Percentiles rank a stretch among this genome's conserved stretches.
These are phyloP conservation scores for Blastobotrys terrestris DNA, from an alignment of 805 yeast species.

Conservation along the genomic window DNA sequence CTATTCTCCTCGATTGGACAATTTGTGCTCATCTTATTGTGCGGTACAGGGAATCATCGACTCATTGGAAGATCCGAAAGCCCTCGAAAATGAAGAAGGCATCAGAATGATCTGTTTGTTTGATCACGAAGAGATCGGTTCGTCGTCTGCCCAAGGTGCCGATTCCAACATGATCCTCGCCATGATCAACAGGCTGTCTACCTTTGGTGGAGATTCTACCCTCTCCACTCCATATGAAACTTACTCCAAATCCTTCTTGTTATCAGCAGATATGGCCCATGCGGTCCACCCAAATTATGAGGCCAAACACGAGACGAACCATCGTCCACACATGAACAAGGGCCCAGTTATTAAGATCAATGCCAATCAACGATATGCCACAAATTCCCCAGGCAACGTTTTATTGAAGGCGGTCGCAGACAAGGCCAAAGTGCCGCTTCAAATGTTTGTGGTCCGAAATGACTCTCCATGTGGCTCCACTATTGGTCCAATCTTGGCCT, in stretches of 20 bases:
- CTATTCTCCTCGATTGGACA: slow-evolving; percentile 87
- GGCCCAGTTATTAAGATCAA: slow-evolving; percentile 94
- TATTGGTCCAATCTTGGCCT: slow-evolving; percentile 88
- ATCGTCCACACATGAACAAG: slow-evolving; percentile 72
- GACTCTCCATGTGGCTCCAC: slow-evolving; percentile 95
- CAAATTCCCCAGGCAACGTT: slow-evolving; percentile 86
- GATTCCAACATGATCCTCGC: slow-evolving; percentile 86
- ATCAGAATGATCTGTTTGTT: slow-evolving; percentile 75
- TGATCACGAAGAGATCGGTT: slow-evolving; percentile 96
- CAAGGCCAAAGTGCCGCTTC: slow-evolving; percentile 68
- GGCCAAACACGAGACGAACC: slow-evolving; percentile 65
- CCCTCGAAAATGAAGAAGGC: slow-evolving; percentile 44
- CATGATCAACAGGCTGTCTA: slow-evolving; percentile 61
- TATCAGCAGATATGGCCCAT: slow-evolving; percentile 96
- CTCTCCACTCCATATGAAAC: slow-evolving; percentile 22
- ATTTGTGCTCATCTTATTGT: slow-evolving; percentile 79
- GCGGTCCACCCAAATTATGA: slow-evolving; percentile 93
- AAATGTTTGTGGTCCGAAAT: slow-evolving; percentile 86
- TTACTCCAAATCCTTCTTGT: slow-evolving; percentile 61
- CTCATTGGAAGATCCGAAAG: slow-evolving; percentile 34
- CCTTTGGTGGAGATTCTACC: slow-evolving; percentile 36
- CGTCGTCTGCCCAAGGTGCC: slow-evolving; percentile 93
- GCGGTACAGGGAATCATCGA: slow-evolving; percentile 66
- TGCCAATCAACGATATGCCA: slow-evolving; percentile 93
- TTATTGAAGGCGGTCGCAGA: slow-evolving; percentile 68